A percentile compares a stretch with the other conserved stretches of the same genome.
phyloP scores from a whole-genome alignment of 192 early-diverging fungal species.

The Borealophlyctis nickersoniae region DNA sequence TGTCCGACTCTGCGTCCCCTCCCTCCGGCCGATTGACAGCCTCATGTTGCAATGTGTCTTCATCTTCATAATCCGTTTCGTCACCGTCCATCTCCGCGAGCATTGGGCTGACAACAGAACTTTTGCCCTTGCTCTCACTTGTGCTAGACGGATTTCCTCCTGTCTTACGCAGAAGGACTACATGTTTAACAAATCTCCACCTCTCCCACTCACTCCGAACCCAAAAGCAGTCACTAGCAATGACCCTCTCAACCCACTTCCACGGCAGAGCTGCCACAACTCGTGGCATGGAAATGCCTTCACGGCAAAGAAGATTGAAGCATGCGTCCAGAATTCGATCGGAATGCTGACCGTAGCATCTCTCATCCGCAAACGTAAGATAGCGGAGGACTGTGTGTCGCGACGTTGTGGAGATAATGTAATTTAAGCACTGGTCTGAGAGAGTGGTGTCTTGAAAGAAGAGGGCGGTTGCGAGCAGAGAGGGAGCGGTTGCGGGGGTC shows the following conservation, averaged over 20 bases:
- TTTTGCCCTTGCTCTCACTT: background rate
- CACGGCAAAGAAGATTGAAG: conserved; percentile 38
- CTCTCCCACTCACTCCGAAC: conserved; percentile 30
- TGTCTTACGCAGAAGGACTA: conserved; percentile 16
- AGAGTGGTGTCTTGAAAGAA: conserved; percentile 38
- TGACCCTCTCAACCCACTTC: conserved; percentile 34
- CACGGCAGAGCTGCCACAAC: conserved; percentile 27
- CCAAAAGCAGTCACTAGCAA: conserved; percentile 41
- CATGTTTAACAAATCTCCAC: conserved; percentile 27
- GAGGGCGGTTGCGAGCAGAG: conserved; percentile 31
- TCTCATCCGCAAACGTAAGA: conserved; percentile 30
- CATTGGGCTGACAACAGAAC: too few relatives aligned
- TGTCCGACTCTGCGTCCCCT: too few relatives aligned
- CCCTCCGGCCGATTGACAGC: background rate
- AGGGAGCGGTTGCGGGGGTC: conserved; percentile 21
- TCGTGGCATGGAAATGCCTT: conserved; percentile 20
- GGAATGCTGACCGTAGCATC: conserved; percentile 38
- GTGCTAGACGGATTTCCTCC: background rate
- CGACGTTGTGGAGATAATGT: conserved; percentile 31
- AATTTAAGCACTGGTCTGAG: conserved; percentile 20
- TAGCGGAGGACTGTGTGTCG: conserved; percentile 32
- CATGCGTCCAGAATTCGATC: conserved; percentile 32
- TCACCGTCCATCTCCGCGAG: too few relatives aligned
- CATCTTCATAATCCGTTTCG: background rate
- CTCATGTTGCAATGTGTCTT: background rate